Evolutionary conservation across 495 filamentous ascomycete species (phyloP).

Genomic region (Aspergillus saccharolyticus): DNA sequence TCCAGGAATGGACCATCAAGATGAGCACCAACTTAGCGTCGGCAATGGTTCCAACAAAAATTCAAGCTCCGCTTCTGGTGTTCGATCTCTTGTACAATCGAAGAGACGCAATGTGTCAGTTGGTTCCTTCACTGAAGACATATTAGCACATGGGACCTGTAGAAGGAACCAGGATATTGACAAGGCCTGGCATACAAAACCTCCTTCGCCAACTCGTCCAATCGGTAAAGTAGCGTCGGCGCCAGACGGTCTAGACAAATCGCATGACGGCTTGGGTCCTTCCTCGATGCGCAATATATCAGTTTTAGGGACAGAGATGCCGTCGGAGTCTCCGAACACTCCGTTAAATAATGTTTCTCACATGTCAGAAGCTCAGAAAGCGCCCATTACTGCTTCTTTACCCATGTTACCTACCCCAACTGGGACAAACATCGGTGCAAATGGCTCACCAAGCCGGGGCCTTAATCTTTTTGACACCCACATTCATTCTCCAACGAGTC

Average conservation of each 20-base stretch:
- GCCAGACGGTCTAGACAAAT: conserved; percentile 61
- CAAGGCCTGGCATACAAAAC: conserved; percentile 30
- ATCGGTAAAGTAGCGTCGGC: conserved; percentile 48
- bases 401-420: conserved; percentile 69
- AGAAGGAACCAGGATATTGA: conserved; percentile 40
- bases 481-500: conserved; percentile 67
- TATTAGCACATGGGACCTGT: conserved; percentile 26
- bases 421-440: conserved; percentile 48
- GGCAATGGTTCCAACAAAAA: conserved; percentile 16
- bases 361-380: conserved; percentile 44
- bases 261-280: conserved; percentile 70
- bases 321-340: conserved; percentile 66
- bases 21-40: conserved; percentile 22
- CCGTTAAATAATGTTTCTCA: conserved; percentile 66
- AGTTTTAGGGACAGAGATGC: conserved; percentile 62
- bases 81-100: conserved; percentile 19
- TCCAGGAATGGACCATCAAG: conserved; percentile 29
- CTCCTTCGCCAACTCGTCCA: conserved; percentile 42
- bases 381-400: conserved; percentile 43
- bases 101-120: conserved; percentile 32
- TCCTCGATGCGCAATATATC: conserved; percentile 70
- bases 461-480: conserved; percentile 81
- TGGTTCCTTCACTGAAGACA: conserved; percentile 28
- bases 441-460: conserved; percentile 57
- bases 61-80: conserved; percentile 18